Conservation (phyloP, 495 filamentous ascomycete species). For the Cudoniella acicularis region DNA sequence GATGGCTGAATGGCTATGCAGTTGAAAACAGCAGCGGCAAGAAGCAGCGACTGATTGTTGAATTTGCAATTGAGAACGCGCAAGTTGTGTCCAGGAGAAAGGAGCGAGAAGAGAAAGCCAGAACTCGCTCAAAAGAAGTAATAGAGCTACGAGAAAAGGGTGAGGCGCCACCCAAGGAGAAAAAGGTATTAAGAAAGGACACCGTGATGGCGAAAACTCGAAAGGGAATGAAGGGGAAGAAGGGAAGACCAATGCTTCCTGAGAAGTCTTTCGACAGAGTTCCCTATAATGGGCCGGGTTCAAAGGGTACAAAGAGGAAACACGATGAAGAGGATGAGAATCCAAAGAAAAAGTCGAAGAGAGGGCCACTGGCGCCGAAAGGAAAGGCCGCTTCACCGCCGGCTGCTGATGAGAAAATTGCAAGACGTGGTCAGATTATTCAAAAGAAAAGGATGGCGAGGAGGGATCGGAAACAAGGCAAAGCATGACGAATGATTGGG, state of each 20-base stretch:
- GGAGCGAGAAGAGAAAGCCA: conserved; percentile 63
- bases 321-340: background rate
- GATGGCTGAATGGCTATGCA: conserved; percentile 89
- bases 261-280: conserved; percentile 26
- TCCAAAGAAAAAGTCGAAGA: background rate
- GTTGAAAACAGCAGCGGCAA: conserved; percentile 44
- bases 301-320: background rate
- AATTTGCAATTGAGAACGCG: conserved; percentile 98
- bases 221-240: conserved; percentile 33
- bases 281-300: conserved; percentile 9
- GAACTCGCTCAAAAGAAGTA: conserved; percentile 32
- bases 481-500: background rate
- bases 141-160: conserved; percentile 24
- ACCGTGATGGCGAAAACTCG: conserved; percentile 24
- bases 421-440: conserved; percentile 60
- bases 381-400: background rate
- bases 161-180: conserved; percentile 41
- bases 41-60: conserved; percentile 72
- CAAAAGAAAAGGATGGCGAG: conserved; percentile 59
- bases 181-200: conserved; percentile 26
- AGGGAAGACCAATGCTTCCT: conserved; percentile 28
- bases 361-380: background rate
- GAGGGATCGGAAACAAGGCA: conserved; percentile 16
- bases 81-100: conserved; percentile 80
- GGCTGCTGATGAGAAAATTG: background rate